Percentiles rank a stretch among this genome's conserved stretches.
Evolutionary conservation across 1,284 basidiomycete species (phyloP).

Genomic region (Leccinum griseonigrum): DNA sequence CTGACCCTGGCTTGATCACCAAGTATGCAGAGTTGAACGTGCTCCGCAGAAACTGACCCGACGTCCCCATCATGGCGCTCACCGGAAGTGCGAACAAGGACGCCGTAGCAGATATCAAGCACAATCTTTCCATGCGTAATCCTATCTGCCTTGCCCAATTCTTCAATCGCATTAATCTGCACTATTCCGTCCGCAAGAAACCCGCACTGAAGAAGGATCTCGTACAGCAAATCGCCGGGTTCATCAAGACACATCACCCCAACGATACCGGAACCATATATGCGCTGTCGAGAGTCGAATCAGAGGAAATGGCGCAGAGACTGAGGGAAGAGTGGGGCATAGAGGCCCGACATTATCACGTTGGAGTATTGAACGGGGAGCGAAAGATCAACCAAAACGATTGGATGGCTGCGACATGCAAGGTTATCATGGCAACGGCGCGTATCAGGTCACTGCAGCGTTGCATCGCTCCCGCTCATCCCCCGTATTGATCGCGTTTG

Average conservation of each 20-base stretch:
- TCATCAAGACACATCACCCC: constrained; percentile 62
- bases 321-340: constrained; percentile 59
- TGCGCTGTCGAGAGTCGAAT: constrained; percentile 68
- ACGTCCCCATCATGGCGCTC: constrained; percentile 91
- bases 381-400: constrained; percentile 63
- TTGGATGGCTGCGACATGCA: constrained; percentile 75
- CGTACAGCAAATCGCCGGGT: constrained; percentile 66
- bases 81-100: constrained; percentile 89
- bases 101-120: constrained; percentile 78
- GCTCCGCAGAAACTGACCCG: constrained; percentile 72
- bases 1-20: constrained; percentile 9
- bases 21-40: constrained; percentile 69
- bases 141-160: constrained; percentile 74
- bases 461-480: constrained; percentile 13
- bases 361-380: constrained; percentile 67
- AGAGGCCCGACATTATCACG: constrained; percentile 84
- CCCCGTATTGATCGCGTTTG: constrained; percentile 73
- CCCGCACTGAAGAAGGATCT: constrained; percentile 47
- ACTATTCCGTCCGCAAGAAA: constrained; percentile 73
- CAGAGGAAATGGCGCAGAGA: constrained; percentile 76
- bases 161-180: constrained; percentile 91
- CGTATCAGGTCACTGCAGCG: constrained; percentile 14
- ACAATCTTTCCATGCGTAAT: constrained; percentile 60
- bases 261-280: constrained; percentile 87
- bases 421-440: constrained; percentile 91